Evolutionary conservation across 192 early-diverging fungal species (phyloP), one percentile per base, ranked within the genome.

Genomic region (Entomortierella lignicola): DNA sequence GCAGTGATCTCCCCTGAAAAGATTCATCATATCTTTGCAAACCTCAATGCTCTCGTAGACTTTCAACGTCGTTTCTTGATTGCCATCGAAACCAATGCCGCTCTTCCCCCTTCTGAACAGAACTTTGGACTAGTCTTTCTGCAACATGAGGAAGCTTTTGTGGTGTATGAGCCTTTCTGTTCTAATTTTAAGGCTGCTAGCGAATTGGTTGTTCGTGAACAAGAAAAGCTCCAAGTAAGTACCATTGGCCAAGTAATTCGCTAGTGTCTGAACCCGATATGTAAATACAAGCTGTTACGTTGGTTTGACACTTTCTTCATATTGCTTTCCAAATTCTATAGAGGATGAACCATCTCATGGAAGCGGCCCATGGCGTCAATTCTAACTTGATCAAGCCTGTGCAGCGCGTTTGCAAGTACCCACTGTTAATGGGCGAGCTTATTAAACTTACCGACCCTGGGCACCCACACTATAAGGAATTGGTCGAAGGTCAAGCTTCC

Each of bases 341-440:
- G 85, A 87, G 83, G 63, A 72, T 89, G 65, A 81, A 82, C 26
- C 85, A 89, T 69, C 85, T 91, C 59, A 91, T 92, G 55, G 94
- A 97, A 54, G 95, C 96, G 20, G 87, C 86, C 47, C 92, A 96
- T 65, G 93, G 92, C 75, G 72, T 99, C 67, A 94, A 92, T 32
- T 94, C 92, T 15, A 92, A 94, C 83, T 87, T 99, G 58, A 99
- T 99, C 84, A 97, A 98, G 80, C 98, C 98, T 1, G 91, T 99
- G 7, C 98, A 99, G 84, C 90, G 98, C 55, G 92, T 99, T 63
- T 97, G 97, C 86, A 97, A 96, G 86, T 99, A 99, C 83, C 97
- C 97, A 30, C 82, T 99, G 57, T 87, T 99, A n/a, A 83, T 96
- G 63, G 83, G 85, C 60, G 92, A 92, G 69, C 80, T 91, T 55